Percentiles rank a stretch among this genome's conserved stretches.
These are phyloP conservation scores for Wickerhamiella azyma DNA, from an alignment of 805 yeast species.

Conservation along the genomic window DNA sequence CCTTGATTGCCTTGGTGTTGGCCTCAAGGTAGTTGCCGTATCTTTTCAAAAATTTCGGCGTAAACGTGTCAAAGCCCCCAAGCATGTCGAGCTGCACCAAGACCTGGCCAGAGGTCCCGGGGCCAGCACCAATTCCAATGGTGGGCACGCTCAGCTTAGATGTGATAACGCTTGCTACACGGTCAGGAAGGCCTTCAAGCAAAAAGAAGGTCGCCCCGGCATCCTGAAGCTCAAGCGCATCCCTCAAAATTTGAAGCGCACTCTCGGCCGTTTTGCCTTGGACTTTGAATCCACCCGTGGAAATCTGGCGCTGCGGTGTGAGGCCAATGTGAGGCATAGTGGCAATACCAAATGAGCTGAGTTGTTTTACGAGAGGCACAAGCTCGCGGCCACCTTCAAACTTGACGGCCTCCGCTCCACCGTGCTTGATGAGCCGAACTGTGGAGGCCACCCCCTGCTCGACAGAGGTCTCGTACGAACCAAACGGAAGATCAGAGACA, in stretches of 20 bases:
- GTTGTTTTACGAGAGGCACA: conserved; percentile 37
- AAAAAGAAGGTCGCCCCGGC: conserved; percentile 69
- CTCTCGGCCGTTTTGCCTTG: conserved; percentile 51
- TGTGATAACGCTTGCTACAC: conserved; percentile 54
- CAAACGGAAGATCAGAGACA: conserved; percentile 82
- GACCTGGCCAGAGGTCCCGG: conserved; percentile 73
- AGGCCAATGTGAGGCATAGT: conserved; percentile 86
- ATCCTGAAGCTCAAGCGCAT: conserved; percentile 54
- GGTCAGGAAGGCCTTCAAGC: conserved; percentile 75
- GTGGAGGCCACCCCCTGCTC: conserved; percentile 52
- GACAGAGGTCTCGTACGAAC: conserved; percentile 55
- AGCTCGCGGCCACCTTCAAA: conserved; percentile 68
- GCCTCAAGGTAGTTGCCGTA: conserved; percentile 40
- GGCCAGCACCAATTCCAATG: conserved; percentile 94
- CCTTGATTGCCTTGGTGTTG: conserved; percentile 38
- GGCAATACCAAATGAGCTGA: conserved; percentile 65
- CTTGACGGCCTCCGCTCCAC: conserved; percentile 59
- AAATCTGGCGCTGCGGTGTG: conserved; percentile 74
- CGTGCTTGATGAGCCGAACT: conserved; percentile 38
- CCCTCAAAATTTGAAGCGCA: conserved; percentile 46
- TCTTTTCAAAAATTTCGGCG: conserved; percentile 63
- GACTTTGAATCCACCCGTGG: conserved; percentile 75
- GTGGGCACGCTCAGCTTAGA: conserved; percentile 53
- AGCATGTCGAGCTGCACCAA: conserved; percentile 73
- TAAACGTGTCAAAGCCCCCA: conserved; percentile 42